phyloP scores from a whole-genome alignment of 2,329 filamentous ascomycete species.

The Paecilomyces niveus region DNA sequence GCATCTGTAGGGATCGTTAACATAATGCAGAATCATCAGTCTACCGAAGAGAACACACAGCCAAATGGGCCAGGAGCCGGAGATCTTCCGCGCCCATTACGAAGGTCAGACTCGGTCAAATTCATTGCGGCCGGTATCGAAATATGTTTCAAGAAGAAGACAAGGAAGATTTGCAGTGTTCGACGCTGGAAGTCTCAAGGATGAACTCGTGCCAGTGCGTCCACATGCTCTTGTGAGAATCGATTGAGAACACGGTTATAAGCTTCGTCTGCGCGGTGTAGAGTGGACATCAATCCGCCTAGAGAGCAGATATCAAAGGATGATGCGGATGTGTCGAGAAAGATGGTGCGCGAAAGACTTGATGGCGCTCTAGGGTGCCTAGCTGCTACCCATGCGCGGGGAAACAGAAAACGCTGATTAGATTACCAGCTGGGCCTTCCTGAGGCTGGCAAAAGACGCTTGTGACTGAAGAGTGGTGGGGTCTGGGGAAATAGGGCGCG shows the following conservation, averaged over 20 bases:
- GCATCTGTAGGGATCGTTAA: constrained; percentile 18
- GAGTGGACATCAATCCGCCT: not conserved
- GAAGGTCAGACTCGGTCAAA: constrained; percentile 22
- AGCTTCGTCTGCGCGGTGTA: not conserved
- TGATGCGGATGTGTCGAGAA: not conserved
- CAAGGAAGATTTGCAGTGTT: not conserved
- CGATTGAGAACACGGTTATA: not conserved
- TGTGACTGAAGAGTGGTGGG: not conserved
- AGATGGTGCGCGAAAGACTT: not conserved
- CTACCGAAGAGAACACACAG: constrained; percentile 45
- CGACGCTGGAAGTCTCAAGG: not conserved
- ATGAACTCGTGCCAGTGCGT: not conserved
- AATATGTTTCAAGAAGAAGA: not conserved
- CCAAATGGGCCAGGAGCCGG: constrained; percentile 57
- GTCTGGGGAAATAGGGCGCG: not conserved
- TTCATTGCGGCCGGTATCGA: constrained; percentile 20
- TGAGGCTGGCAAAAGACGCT: not conserved
- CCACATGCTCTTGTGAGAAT: not conserved
- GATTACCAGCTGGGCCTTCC: not conserved
- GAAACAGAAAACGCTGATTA: not conserved
- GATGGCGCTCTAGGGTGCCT: not conserved
- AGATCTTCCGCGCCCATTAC: constrained; percentile 41
- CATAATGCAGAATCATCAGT: constrained; percentile 1
- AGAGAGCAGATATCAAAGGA: not conserved
- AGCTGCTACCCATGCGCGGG: not conserved